Evolutionary conservation across 1,139 yeast genomes (phyloP).

Genomic region (Geotrichum citri-aurantii): DNA sequence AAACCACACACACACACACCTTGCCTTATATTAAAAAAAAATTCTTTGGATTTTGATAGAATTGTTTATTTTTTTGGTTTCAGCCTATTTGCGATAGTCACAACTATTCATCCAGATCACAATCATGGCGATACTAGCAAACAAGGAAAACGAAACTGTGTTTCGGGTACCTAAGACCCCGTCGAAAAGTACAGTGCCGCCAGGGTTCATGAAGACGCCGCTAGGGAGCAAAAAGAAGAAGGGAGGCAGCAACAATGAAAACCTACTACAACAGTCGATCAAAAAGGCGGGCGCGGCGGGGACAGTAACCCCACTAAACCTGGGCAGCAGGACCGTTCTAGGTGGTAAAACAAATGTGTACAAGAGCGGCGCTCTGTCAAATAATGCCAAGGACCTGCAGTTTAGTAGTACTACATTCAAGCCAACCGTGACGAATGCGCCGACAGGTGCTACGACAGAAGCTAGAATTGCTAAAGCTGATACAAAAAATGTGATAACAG

Average conservation of each 20-base stretch:
- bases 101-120: background rate
- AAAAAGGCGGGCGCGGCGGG: background rate
- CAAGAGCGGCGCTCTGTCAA: conserved; percentile 6
- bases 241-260: background rate
- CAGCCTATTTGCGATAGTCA: background rate
- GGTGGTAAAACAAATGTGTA: conserved; percentile 17
- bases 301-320: conserved; percentile 6
- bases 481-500: background rate
- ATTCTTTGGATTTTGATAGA: too few relatives aligned
- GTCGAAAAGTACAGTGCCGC: conserved; percentile 3
- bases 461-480: background rate
- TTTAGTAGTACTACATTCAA: background rate
- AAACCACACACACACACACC: background rate
- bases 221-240: conserved; percentile 8
- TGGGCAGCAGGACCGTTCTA: conserved; percentile 10
- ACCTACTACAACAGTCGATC: conserved; percentile 3
- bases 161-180: background rate
- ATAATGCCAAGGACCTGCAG: conserved; percentile 9
- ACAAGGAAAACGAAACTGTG: conserved; percentile 7
- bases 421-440: conserved; percentile 3
- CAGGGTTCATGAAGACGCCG: conserved; percentile 11
- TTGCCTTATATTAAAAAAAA: too few relatives aligned
- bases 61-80: too few relatives aligned
- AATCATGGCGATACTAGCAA: conserved; percentile 10
- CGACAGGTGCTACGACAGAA: background rate